Base-by-base conservation (phyloP, 257 asterid genomes). In the Primulina huaijiensis region DNA sequence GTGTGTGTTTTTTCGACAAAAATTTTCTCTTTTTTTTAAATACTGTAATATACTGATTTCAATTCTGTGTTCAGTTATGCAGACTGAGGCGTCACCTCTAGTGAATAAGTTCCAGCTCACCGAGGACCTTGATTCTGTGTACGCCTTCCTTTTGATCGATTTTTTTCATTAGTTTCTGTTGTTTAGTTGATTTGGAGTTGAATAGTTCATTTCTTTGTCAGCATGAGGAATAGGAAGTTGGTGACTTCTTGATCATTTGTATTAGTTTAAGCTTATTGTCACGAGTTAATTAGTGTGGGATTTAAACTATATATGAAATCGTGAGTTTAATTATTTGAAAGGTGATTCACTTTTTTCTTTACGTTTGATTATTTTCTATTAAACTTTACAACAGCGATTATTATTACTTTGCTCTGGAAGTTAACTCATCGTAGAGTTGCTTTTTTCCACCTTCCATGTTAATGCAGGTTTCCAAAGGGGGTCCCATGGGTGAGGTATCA, bases 401-500 rank as follows among this genome's bases (percentile, higher is more conserved):
- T 16, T 31, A 17, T 68, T 29, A 8, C 37, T 55, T 11, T 46
- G 20, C 74, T 25, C 20, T 70, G 55, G 20, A 50, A 50, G 57
- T 33, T 16, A 33, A 23, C 17, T 23, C 57, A 20, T 20, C 43
- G n/a, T 56, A 60, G 52, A 66, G 29, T 71, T 66, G 53, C 30
- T 25, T 4, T 30, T 27, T 20, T 55, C 53, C 6, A 64, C 17
- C 58, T 40, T 62, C 72, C 64, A 52, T 62, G 60, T 23, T 80
- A 73, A 74, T 83, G 84, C 87, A 94, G 99, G 84, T 94, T 88
- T 57, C 97, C 99, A 0, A 82, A 88, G 73, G 96, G 95, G 35
- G 96, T 89, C 27, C 99, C 99, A 10, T 94, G 99, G 99, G 83
- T 91, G 82, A 83, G 89, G 71, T 91, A 86, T 84, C 75, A 29